These are phyloP conservation scores for Aspergillus viridinutans DNA, from an alignment of 2,329 filamentous ascomycete species.

Conservation along the genomic window DNA sequence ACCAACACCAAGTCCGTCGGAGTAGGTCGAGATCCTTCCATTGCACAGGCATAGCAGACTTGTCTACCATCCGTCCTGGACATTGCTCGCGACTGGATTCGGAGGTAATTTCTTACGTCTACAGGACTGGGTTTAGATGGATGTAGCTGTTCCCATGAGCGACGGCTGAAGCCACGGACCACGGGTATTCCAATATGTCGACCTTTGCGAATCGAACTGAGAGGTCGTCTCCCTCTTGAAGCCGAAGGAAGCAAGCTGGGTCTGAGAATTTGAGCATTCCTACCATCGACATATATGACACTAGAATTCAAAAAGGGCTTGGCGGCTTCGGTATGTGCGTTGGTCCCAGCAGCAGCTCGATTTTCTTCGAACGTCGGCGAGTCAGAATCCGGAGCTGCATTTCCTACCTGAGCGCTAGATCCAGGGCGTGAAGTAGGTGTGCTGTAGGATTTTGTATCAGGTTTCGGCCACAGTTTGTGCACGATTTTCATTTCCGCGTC, in stretches of 20 bases:
- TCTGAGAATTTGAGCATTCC: constrained; percentile 77
- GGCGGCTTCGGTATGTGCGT: constrained; percentile 42
- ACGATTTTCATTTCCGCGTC: constrained; percentile 87
- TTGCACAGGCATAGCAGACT: constrained; percentile 54
- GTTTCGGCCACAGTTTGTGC: constrained; percentile 73
- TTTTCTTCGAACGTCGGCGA: constrained; percentile 32
- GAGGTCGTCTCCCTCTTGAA: constrained; percentile 75
- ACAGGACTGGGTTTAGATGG: constrained; percentile 44
- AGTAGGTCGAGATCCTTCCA: constrained; percentile 60
- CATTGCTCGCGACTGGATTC: constrained; percentile 32
- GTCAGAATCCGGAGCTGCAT: constrained; percentile 1
- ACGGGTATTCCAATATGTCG: constrained; percentile 78
- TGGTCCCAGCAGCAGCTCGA: constrained; percentile 37
- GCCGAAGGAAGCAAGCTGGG: constrained; percentile 79
- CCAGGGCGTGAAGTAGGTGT: constrained; percentile 23
- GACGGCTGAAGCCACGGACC: constrained; percentile 81
- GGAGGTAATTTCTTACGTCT: constrained; percentile 41
- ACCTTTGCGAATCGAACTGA: constrained; percentile 80
- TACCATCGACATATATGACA: constrained; percentile 78
- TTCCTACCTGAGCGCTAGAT: constrained; percentile 16
- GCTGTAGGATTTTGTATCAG: constrained; percentile 36
- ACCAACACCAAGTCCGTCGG: constrained; percentile 87
- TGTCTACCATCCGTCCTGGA: constrained; percentile 22
- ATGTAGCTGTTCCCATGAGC: constrained; percentile 70
- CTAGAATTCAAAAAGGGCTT: constrained; percentile 69